Evolutionary conservation across 2,329 filamentous ascomycete species (phyloP).

Genomic region (Peltaster fructicola): DNA sequence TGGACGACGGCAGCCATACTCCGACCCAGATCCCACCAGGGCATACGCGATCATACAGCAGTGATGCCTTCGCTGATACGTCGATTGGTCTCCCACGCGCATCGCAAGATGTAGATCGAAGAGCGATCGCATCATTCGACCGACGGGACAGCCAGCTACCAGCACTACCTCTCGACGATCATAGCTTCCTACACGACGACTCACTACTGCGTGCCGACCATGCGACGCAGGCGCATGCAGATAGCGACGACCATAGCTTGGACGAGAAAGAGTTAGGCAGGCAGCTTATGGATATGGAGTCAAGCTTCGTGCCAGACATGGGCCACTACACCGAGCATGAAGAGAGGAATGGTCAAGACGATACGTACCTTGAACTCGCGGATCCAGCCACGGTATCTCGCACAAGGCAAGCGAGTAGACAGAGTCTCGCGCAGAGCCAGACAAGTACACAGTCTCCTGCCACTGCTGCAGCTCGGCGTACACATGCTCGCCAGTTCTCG

Average conservation of each 20-base stretch:
- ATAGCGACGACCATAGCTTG: slow-evolving; percentile 25
- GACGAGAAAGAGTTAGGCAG: slow-evolving; percentile 42
- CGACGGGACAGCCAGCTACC: slow-evolving; percentile 18
- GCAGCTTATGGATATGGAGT: slow-evolving; percentile 44
- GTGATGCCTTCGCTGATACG: too few relatives aligned
- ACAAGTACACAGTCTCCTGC: too few relatives aligned
- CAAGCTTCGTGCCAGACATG: slow-evolving; percentile 42
- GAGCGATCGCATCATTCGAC: slow-evolving; percentile 5
- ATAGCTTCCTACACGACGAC: slow-evolving; percentile 20
- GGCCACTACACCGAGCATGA: slow-evolving; percentile 18
- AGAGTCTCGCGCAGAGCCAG: too few relatives aligned
- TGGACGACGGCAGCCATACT: too few relatives aligned
- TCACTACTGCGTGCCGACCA: slow-evolving; percentile 7
- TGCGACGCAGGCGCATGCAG: slow-evolving; percentile 14
- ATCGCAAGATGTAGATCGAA: too few relatives aligned
- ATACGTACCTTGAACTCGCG: slow-evolving; percentile 25
- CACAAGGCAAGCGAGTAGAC: too few relatives aligned
- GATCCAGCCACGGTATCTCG: too few relatives aligned
- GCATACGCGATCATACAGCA: too few relatives aligned
- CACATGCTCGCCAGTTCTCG: slow-evolving; percentile 7
- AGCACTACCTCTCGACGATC: slow-evolving; percentile 22
- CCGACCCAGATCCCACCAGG: too few relatives aligned
- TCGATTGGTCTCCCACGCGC: too few relatives aligned
- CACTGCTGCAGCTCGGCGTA: slow-evolving; percentile 23
- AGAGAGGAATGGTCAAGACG: slow-evolving; percentile 21